Evolutionary conservation across 148 eudicot species (phyloP).

Genomic region (Rhododendron kiyosumense): DNA sequence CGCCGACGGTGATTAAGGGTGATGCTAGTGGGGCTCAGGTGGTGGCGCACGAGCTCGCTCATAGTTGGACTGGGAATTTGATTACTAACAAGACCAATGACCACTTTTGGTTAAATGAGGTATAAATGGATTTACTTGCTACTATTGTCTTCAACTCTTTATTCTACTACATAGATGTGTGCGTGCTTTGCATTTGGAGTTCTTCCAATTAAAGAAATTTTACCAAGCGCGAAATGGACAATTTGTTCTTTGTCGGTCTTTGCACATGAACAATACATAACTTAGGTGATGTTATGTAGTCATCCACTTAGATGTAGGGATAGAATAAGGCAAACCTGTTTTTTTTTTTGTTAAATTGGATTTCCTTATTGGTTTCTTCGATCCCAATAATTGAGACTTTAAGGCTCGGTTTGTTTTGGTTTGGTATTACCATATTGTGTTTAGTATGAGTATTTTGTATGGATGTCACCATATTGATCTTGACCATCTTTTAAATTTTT

Average conservation of each 20-base stretch:
- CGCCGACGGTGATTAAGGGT: conserved; percentile 94
- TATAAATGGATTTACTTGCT: conserved; percentile 13
- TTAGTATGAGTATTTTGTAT: background rate
- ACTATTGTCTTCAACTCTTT: background rate
- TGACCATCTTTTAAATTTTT: background rate
- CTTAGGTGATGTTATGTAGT: background rate
- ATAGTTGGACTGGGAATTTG: conserved; percentile 98
- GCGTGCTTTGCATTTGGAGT: background rate
- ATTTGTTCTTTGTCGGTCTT: background rate
- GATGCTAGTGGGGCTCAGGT: conserved; percentile 95
- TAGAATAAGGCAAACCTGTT: background rate
- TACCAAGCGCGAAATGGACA: background rate
- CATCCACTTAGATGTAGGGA: background rate
- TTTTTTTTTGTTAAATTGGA: background rate
- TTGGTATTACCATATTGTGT: background rate
- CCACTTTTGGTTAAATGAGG: conserved; percentile 99
- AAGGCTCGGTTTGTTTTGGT: too few species aligned
- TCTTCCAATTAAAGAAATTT: too few species aligned
- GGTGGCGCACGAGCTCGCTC: conserved; percentile 98
- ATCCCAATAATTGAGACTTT: background rate
- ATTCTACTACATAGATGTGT: background rate
- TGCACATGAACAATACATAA: background rate
- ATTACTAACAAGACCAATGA: conserved; percentile 94
- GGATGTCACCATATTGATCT: background rate
- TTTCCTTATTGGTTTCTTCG: background rate